Evolutionary conservation across 768 basidiomycete genomes (phyloP), one percentile per base, ranked within the genome.

Genomic region (Kwoniella heveanensis): DNA sequence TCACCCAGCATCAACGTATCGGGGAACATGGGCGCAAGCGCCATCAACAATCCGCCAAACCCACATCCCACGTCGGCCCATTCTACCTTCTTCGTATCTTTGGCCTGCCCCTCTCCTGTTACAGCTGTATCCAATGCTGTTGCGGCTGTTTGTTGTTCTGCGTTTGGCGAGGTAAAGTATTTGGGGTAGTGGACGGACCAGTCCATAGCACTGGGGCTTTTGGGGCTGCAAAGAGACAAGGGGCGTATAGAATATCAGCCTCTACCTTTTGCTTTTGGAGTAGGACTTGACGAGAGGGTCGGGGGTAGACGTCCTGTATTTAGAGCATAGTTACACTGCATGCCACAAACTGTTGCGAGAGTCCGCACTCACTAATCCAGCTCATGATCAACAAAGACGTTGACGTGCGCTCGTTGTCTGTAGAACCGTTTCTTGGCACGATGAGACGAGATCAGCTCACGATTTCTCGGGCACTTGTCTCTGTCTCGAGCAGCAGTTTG

Each of bases 1-100:
- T 52, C 54, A 94, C 95, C 96, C 27, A 99, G 86, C 86, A 99
- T 95, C 56, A 96, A 84, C 0, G 86, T 90, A 67, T 95, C 88
- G 7, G 96, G 96, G 74, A 90, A 96, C 37, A 91, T 82, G 6
- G 93, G 92, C 0, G 93, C 91, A 17, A 99, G 86, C 3, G 90
- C 82, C 68, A 94, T 89, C 64, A 95, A 83, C 44, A 99, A 85
- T 17, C 96, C 96, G 15, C 96, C 96, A 73, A 98, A 99, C 47
- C 96, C 96, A 79, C 96, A 99, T 0, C 96, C 96, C 36, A 99
- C 87, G 80, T 99, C 96, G 2, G 92, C 96, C 74, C 93, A 96
- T 80, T 94, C 92, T 49, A 96, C 94, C 10, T 82, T 81, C 74
- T 89, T 89, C 12, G 9, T 15, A 32, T 53, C 57, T 26, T 49